A percentile compares a stretch with the other conserved stretches of the same genome.
Conservation (phyloP, 306 rosid species). For the Luffa aegyptiaca region DNA sequence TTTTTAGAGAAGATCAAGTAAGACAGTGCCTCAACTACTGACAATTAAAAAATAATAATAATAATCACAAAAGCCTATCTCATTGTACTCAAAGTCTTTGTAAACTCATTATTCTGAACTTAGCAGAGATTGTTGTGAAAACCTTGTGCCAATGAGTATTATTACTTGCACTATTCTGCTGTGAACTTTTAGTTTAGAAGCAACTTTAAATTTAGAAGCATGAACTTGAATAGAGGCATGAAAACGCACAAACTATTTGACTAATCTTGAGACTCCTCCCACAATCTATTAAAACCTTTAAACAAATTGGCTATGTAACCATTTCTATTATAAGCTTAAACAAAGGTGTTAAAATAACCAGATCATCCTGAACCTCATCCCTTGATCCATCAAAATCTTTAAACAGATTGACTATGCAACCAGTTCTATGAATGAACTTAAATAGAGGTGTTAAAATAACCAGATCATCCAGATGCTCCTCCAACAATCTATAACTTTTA, state of each 20-base stretch:
- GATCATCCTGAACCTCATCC: neutral
- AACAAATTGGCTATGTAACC: neutral
- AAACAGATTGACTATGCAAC: neutral
- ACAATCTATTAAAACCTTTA: neutral
- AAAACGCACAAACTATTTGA: neutral
- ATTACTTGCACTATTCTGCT: neutral
- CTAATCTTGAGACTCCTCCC: neutral
- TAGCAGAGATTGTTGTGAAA: neutral
- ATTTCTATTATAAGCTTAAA: neutral
- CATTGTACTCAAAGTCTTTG: neutral
- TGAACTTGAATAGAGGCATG: neutral
- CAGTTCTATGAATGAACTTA: neutral
- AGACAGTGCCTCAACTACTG: neutral
- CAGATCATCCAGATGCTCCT: neutral
- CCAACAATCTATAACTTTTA: neutral
- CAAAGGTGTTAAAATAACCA: neutral
- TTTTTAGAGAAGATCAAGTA: neutral
- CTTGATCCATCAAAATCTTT: neutral
- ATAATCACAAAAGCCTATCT: neutral
- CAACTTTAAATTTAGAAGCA: neutral
- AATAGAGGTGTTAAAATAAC: neutral
- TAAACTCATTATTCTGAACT: neutral
- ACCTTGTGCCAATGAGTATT: neutral
- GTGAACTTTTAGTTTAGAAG: neutral
- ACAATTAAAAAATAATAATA: neutral